Evolutionary conservation across 768 basidiomycete genomes (phyloP).

Genomic region (Aureoboletus auriporus): DNA sequence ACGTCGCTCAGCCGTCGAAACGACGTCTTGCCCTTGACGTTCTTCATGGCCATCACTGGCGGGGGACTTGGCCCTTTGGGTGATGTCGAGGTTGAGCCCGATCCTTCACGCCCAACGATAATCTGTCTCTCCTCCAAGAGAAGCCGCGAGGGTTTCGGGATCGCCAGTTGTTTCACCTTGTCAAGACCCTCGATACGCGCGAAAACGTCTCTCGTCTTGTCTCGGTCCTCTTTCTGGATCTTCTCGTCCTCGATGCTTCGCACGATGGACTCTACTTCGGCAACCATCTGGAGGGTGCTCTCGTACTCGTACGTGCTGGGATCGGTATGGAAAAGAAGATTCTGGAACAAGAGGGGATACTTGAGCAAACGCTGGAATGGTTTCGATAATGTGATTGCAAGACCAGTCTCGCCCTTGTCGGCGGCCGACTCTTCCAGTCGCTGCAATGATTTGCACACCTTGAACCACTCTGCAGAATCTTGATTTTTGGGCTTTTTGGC

Average conservation of each 20-base stretch:
- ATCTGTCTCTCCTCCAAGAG: slow-evolving; percentile 78
- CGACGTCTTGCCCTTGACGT: slow-evolving; percentile 77
- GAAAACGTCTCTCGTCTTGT: slow-evolving; percentile 91
- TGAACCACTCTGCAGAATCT: slow-evolving; percentile 73
- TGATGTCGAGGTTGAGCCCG: slow-evolving; percentile 10
- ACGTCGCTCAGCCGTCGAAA: slow-evolving; percentile 90
- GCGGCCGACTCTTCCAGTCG: slow-evolving; percentile 75
- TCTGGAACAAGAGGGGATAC: slow-evolving; percentile 96
- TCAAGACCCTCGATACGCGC: slow-evolving; percentile 96
- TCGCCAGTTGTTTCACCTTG: slow-evolving; percentile 86
- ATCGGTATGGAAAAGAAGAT: slow-evolving; percentile 93
- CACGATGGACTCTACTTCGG: slow-evolving; percentile 94
- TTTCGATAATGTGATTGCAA: slow-evolving; percentile 93
- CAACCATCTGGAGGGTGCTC: slow-evolving; percentile 92
- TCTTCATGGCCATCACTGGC: slow-evolving; percentile 40
- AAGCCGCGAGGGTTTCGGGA: slow-evolving; percentile 85
- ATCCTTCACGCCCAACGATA: slow-evolving; percentile 31
- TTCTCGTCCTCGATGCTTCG: slow-evolving; percentile 98
- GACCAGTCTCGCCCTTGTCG: slow-evolving; percentile 88
- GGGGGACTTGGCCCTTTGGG: slow-evolving; percentile 33
- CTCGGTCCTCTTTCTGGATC: slow-evolving; percentile 92
- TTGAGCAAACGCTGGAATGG: slow-evolving; percentile 96
- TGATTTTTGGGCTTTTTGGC: slow-evolving; percentile 81
- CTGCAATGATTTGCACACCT: slow-evolving; percentile 69
- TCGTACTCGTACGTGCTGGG: slow-evolving; percentile 98